Evolutionary conservation across 208 protist species (phyloP), one percentile per base, ranked within the genome.

Genomic region (Jaenimonas drosophilae): DNA sequence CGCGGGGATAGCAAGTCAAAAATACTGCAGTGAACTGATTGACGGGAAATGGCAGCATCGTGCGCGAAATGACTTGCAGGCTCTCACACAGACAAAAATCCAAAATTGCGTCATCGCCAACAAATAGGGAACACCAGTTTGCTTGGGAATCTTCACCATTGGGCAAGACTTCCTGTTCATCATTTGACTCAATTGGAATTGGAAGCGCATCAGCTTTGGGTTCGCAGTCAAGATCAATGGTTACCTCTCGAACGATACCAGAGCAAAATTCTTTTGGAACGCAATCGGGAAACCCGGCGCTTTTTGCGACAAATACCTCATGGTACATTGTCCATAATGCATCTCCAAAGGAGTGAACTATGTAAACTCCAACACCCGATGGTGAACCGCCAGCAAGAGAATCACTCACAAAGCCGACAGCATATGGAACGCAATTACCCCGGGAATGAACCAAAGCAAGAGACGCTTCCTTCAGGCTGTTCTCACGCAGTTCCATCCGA

Each of bases 291-390:
- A 28, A 12, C 31, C 32, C 39, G 20, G 30, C 36, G 53, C 60
- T 60, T 34, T 2, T 44, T 9, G 50, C 33, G 54, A 66, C 51
- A 49, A 73, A 85, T 3, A 53, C 49, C 29, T 33, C 42, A 30
- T 67, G 51, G n/a, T 63, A 70, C 25, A 71, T 51, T 19, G 68
- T 51, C 78, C 83, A 88, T 45, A 88, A 49, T 25, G 49, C 54
- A 51, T 88, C 78, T 6, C 46, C 59, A 28, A 72, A 88, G 32
- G 53, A 80, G 21, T 86, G 61, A 4, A 85, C 33, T 23, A 88
- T 24, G 32, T 72, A 72, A 1, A 87, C 70, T 32, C 78, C 78
- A 21, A 78, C 61, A 28, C 76, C 78, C 40, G 21, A 34, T 29
- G 54, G 33, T 0, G 37, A 27, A 19, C 28, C 36, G 1, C 46